A percentile compares a stretch with the other conserved stretches of the same genome.
Conservation (phyloP, 176 grass and related monocot species). For the Musa troglodytarum region DNA sequence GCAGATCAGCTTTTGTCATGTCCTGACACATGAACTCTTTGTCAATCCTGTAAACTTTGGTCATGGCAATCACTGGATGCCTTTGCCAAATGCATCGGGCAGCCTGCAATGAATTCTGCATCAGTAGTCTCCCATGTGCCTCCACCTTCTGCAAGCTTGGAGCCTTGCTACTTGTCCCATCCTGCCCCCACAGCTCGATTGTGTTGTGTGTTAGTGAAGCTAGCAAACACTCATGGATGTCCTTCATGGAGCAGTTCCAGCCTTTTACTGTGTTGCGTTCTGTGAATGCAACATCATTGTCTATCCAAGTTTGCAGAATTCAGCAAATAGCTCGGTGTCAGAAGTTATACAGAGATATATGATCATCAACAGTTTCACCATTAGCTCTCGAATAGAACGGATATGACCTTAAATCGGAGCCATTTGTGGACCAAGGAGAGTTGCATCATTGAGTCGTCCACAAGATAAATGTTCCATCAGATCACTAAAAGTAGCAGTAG, state of each 20-base stretch:
- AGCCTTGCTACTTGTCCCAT: neutral
- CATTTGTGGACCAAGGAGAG: neutral
- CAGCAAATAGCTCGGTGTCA: too few species aligned
- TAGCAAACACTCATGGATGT: neutral
- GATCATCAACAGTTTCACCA: neutral
- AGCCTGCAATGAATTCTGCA: conserved; percentile 1
- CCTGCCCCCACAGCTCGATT: neutral
- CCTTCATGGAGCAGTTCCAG: neutral
- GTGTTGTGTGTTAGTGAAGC: neutral
- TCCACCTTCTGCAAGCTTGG: neutral
- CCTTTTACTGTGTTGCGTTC: neutral
- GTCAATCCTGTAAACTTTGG: neutral
- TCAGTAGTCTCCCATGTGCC: conserved; percentile 5
- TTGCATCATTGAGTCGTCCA: neutral
- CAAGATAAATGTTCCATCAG: neutral
- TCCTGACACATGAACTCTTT: neutral
- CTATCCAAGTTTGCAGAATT: too few species aligned
- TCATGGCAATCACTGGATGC: neutral
- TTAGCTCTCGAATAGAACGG: neutral
- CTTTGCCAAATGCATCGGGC: neutral
- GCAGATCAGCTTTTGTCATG: too few species aligned
- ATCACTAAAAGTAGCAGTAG: neutral
- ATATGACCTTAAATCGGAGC: neutral
- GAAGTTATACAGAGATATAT: too few species aligned
- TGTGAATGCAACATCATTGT: too few species aligned